Base-by-base conservation (phyloP, 2,329 filamentous ascomycete species). In the Calonectria montana region DNA sequence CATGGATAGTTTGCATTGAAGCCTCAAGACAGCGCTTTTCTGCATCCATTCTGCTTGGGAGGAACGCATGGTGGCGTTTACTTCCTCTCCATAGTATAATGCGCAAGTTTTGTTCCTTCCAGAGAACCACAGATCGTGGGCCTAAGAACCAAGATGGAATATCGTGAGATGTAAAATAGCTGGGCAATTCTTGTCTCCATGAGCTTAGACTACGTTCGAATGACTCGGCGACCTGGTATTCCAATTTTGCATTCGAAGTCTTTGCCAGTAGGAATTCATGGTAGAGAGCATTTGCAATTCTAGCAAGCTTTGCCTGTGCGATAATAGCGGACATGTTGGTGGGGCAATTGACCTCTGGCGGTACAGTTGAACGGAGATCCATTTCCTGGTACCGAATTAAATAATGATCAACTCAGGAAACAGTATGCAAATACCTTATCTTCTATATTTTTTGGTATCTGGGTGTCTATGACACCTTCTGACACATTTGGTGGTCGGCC, bases 21-120 rank as follows among this genome's bases (percentile, higher is more conserved):
- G 83, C 81, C 1, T 79, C 75, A 25, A 85, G 76, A 65, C 84
- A 86, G n/a, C 82, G 78, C 15, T 80, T 77, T 3, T 82, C 81
- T 5, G 79, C 77, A 5, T 67, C 64, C 10, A 73, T 71, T 12
- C 74, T 80, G 25, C 61, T 69, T 2, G 59, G 62, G 1, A 71
- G 35, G 25, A 80, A 82, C 8, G 82, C 80, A 27, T 86, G 81
- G 16, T 82, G 81, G 2, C 81, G 78, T 25, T 85, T 79, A 62
- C 82, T 79, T 4, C 80, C 80, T 9, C 81, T 73, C 81, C 81
- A 86, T 50, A 87, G 81, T 12, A 87, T 81, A 66, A 87, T 85
- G 1, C 84, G 81, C 4, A 87, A 80, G 61, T 87, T 87, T 21
- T 83, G 80, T 55, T 83, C 82, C 53, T 86, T 82, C 84, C 85